phyloP scores from a whole-genome alignment of 495 filamentous ascomycete genomes.

The Penicillium cinerascens region DNA sequence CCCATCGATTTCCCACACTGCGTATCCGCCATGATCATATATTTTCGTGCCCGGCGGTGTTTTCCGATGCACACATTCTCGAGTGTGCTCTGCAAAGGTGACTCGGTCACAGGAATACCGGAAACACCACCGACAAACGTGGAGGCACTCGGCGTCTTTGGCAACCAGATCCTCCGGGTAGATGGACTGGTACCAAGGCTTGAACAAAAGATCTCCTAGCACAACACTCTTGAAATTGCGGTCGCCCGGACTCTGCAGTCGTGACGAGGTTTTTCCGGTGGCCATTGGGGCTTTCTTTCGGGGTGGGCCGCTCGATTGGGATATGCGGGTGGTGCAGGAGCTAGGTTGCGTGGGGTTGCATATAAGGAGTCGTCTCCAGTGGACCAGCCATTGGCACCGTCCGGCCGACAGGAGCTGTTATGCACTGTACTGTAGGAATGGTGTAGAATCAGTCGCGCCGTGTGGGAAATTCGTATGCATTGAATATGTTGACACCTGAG shows the following conservation, averaged over 20 bases:
- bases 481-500: background rate
- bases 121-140: slow-evolving; percentile 91
- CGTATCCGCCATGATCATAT: slow-evolving; percentile 57
- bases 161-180: slow-evolving; percentile 76
- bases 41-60: slow-evolving; percentile 47
- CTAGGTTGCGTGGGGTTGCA: slow-evolving; percentile 8
- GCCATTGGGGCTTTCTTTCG: slow-evolving; percentile 25
- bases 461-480: background rate
- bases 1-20: slow-evolving; percentile 90
- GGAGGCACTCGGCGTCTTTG: slow-evolving; percentile 61
- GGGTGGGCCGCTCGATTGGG: background rate
- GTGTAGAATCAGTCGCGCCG: background rate
- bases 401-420: background rate
- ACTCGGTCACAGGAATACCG: slow-evolving; percentile 76
- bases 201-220: slow-evolving; percentile 68
- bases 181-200: slow-evolving; percentile 73
- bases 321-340: background rate
- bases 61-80: slow-evolving; percentile 32
- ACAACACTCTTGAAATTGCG: slow-evolving; percentile 73
- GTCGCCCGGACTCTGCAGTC: slow-evolving; percentile 38
- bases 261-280: slow-evolving; percentile 21
- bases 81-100: slow-evolving; percentile 53
- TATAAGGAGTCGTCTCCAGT: slow-evolving; percentile 7
- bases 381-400: slow-evolving; percentile 24
- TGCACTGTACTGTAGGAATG: background rate